Conservation (phyloP, 495 filamentous ascomycete species). For the Penicillium crystallinum region DNA sequence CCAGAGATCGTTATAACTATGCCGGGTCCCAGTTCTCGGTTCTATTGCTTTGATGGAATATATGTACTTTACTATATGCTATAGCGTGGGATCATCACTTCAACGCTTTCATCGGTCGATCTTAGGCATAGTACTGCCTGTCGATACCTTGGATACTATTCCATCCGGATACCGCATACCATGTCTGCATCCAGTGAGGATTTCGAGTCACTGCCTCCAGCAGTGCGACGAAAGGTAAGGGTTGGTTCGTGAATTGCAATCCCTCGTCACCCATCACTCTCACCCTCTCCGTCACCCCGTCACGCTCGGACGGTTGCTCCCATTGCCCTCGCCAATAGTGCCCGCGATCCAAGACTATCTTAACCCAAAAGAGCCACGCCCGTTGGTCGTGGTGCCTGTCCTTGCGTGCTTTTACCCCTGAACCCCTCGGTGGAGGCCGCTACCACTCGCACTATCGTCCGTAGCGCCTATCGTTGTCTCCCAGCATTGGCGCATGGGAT, state of each 20-base stretch:
- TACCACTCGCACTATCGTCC: conserved; percentile 26
- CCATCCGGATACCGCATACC: not conserved
- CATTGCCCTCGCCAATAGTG: not conserved
- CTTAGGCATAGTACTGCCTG: too few relatives aligned
- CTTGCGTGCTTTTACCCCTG: conserved; percentile 9
- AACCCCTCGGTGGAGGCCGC: conserved; percentile 18
- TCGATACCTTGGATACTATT: too few relatives aligned
- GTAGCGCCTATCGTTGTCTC: conserved; percentile 14
- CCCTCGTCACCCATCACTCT: not conserved
- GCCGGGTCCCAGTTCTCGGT: too few relatives aligned
- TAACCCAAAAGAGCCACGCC: not conserved
- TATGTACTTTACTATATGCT: not conserved
- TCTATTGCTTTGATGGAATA: not conserved
- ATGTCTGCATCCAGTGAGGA: conserved; percentile 14
- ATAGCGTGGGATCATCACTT: too few relatives aligned
- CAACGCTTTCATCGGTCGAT: too few relatives aligned
- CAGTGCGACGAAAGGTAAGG: conserved; percentile 35
- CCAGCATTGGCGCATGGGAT: conserved; percentile 11
- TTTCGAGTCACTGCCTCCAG: conserved; percentile 33
- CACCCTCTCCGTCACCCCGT: not conserved
- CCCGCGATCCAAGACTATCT: not conserved
- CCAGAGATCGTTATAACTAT: too few relatives aligned
- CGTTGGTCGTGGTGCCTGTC: not conserved
- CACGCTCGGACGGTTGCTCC: not conserved
- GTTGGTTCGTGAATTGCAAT: not conserved